A percentile compares a stretch with the other conserved stretches of the same genome.
These are phyloP conservation scores for Rhizophlyctis rosea DNA, from an alignment of 192 early-diverging fungal genomes.

Conservation along the genomic window DNA sequence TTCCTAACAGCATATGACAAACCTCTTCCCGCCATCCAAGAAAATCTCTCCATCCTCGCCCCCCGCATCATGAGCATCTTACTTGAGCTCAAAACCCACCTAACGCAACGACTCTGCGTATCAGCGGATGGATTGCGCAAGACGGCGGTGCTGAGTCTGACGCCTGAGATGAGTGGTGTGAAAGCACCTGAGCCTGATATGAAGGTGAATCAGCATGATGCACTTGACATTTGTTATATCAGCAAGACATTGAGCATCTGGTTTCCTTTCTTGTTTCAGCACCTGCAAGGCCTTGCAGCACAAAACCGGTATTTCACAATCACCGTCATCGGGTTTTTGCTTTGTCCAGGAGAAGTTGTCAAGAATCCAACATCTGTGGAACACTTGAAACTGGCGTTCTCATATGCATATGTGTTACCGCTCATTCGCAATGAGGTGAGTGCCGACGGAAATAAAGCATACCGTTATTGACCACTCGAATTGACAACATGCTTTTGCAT, in stretches of 20 bases:
- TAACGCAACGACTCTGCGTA: constrained; percentile 15
- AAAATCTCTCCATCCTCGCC: constrained; percentile 5
- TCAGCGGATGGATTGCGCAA: constrained; percentile 26
- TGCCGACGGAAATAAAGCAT: no score
- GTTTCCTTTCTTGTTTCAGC: not conserved
- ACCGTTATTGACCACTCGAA: no score
- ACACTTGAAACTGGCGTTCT: constrained; percentile 19
- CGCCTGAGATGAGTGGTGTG: constrained; percentile 26
- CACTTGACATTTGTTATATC: not conserved
- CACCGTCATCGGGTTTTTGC: constrained; percentile 19
- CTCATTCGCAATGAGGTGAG: constrained; percentile 27
- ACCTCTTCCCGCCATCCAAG: constrained; percentile 26
- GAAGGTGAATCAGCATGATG: not conserved
- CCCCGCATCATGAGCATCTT: constrained; percentile 15
- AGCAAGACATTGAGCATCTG: no score
- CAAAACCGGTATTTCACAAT: constrained; percentile 17
- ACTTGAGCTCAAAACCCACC: constrained; percentile 19
- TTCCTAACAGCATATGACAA: constrained; percentile 19
- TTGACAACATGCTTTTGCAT: not conserved
- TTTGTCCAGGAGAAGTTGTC: constrained; percentile 9
- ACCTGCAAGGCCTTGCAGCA: constrained; percentile 11
- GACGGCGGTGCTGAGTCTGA: constrained; percentile 25
- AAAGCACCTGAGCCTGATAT: constrained; percentile 26
- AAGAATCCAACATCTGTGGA: constrained; percentile 16
- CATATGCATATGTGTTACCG: constrained; percentile 15